Evolutionary conservation across 306 rosid genomes (phyloP).

Genomic region (Glycine tomentella): DNA sequence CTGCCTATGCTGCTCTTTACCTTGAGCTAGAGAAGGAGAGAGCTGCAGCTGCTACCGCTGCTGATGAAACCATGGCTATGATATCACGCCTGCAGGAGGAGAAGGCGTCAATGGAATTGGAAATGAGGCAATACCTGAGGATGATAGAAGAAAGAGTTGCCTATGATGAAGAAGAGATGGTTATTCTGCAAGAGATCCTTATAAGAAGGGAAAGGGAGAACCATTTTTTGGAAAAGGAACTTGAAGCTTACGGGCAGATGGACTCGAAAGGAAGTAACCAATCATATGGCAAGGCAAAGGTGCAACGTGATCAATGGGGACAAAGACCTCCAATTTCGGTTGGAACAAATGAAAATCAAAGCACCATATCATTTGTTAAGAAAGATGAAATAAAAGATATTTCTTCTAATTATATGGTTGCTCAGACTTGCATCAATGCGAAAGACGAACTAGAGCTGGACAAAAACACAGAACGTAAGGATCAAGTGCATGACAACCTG

Average conservation of each 20-base stretch:
- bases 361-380: constrained; percentile 35
- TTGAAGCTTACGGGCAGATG: constrained; percentile 72
- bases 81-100: constrained; percentile 84
- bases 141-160: constrained; percentile 78
- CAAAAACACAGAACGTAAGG: constrained; percentile 42
- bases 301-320: constrained; percentile 49
- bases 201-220: constrained; percentile 81
- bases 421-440: constrained; percentile 31
- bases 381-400: constrained; percentile 30
- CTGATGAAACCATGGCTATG: constrained; percentile 98
- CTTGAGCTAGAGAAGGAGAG: constrained; percentile 96
- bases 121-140: constrained; percentile 76
- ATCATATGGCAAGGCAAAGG: constrained; percentile 48
- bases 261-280: constrained; percentile 48
- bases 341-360: constrained; percentile 48
- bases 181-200: constrained; percentile 81
- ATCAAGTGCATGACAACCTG: constrained; percentile 38
- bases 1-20: constrained; percentile 69
- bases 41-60: constrained; percentile 91
- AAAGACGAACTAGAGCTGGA: constrained; percentile 49
- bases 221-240: constrained; percentile 75
- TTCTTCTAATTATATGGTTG: constrained; percentile 42
- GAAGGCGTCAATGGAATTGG: constrained; percentile 78
- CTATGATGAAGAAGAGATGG: constrained; percentile 92
- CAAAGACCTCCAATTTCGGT: constrained; percentile 45